Evolutionary conservation across 441 rosid genomes (phyloP).

Genomic region (Mallotus repandus): DNA sequence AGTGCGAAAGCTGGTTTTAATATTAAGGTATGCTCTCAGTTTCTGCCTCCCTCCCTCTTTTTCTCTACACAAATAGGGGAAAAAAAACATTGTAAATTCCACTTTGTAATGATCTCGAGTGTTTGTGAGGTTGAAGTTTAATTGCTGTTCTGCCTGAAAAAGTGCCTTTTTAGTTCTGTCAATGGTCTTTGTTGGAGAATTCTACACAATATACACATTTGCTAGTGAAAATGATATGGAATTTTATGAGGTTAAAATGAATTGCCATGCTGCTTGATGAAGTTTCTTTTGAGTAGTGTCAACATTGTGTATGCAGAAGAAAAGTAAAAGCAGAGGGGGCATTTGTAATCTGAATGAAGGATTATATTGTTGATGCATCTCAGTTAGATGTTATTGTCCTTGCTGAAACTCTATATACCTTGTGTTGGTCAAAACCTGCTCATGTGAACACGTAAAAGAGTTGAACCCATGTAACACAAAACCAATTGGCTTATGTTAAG

Average conservation of each 20-base stretch:
- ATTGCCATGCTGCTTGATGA: too few species aligned
- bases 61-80: too few species aligned
- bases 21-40: conserved; percentile 51
- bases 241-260: too few species aligned
- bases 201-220: too few species aligned
- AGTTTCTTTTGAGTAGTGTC: not conserved
- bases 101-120: not conserved
- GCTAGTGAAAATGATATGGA: too few species aligned
- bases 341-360: not conserved
- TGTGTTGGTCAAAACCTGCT: too few species aligned
- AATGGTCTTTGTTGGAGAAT: too few species aligned
- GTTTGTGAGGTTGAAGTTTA: not conserved
- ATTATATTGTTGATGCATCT: not conserved
- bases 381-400: too few species aligned
- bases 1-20: conserved; percentile 98
- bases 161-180: not conserved
- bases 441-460: too few species aligned
- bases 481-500: too few species aligned
- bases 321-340: not conserved
- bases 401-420: too few species aligned
- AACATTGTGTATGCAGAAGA: not conserved
- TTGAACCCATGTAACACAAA: too few species aligned
- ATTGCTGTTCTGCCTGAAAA: not conserved
- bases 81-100: not conserved
- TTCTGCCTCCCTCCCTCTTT: not conserved